Evolutionary conservation across 148 eudicot species (phyloP).

Genomic region (Drosera capensis): DNA sequence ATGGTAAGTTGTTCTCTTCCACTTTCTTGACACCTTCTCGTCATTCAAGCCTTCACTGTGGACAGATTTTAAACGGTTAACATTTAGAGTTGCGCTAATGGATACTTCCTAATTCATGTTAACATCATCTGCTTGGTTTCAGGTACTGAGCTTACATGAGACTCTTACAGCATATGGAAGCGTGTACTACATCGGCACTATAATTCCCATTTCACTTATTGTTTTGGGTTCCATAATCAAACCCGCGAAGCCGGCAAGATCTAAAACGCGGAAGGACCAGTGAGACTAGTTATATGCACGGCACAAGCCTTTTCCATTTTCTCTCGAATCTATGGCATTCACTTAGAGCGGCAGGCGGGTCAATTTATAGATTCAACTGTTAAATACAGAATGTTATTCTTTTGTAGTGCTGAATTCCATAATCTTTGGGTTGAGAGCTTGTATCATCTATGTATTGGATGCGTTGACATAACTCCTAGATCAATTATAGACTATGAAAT

Average conservation of each 20-base stretch:
- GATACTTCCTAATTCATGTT: not conserved
- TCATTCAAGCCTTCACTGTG: not conserved
- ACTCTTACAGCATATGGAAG: slow-evolving; percentile 69
- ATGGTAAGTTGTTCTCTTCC: slow-evolving; percentile 33
- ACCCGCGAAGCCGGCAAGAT: slow-evolving; percentile 55
- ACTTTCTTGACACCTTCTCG: not conserved
- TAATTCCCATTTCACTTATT: slow-evolving; percentile 50
- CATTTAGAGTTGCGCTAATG: not conserved
- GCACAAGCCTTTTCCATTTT: too few species aligned
- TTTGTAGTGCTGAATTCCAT: too few species aligned
- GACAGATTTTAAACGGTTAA: not conserved
- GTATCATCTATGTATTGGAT: too few species aligned
- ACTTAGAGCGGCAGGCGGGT: too few species aligned
- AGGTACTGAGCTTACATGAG: slow-evolving; percentile 90
- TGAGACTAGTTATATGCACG: slow-evolving; percentile 19
- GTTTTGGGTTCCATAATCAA: slow-evolving; percentile 52
- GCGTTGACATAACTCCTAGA: too few species aligned
- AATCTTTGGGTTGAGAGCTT: too few species aligned
- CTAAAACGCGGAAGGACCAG: slow-evolving; percentile 59
- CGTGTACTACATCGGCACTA: slow-evolving; percentile 68
- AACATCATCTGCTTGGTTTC: slow-evolving; percentile 8
- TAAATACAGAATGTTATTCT: too few species aligned
- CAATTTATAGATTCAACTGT: too few species aligned
- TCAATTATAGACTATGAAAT: too few species aligned
- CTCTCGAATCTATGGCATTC: too few species aligned